phyloP scores from a whole-genome alignment of 2,329 filamentous ascomycete species.

The Teratosphaeriaceae sp. region DNA sequence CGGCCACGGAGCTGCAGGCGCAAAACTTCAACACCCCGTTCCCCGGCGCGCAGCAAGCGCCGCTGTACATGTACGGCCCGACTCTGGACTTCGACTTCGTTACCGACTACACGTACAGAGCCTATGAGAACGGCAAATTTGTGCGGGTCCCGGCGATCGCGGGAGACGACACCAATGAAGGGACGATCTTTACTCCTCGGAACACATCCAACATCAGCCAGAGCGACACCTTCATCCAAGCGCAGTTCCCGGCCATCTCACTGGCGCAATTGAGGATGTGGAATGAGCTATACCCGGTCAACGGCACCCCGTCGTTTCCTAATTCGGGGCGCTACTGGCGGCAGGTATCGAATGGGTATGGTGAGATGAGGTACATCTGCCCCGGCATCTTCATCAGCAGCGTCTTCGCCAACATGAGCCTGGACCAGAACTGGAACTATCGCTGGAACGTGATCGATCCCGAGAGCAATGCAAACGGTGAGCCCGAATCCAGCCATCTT shows the following conservation, averaged over 20 bases:
- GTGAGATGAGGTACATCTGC: conserved; percentile 60
- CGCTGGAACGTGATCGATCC: conserved; percentile 62
- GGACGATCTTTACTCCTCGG: conserved; percentile 53
- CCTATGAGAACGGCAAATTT: conserved; percentile 45
- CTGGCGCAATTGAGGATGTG: conserved; percentile 45
- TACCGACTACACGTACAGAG: conserved; percentile 42
- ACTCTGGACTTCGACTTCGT: conserved; percentile 46
- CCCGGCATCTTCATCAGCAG: conserved; percentile 52
- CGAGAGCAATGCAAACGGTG: conserved; percentile 34
- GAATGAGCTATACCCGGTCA: conserved; percentile 50
- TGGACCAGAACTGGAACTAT: conserved; percentile 56
- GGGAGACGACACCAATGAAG: conserved; percentile 56
- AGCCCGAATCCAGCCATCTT: conserved; percentile 1
- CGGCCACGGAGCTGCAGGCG: conserved; percentile 37
- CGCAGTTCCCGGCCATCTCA: conserved; percentile 53
- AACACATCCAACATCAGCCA: conserved; percentile 41
- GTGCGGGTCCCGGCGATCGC: conserved; percentile 49
- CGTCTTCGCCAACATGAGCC: conserved; percentile 32
- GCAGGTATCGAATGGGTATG: conserved; percentile 52
- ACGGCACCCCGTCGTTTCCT: conserved; percentile 40
- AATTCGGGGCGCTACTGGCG: conserved; percentile 51
- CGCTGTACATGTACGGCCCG: conserved; percentile 47
- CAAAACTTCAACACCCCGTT: conserved; percentile 41
- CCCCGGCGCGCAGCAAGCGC: conserved; percentile 37
- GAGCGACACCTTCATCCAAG: conserved; percentile 50